Percentiles rank a stretch among this genome's conserved stretches.
These are phyloP conservation scores for Exophiala phaeomuriformis DNA, from an alignment of 2,329 filamentous ascomycete genomes.

Conservation along the genomic window DNA sequence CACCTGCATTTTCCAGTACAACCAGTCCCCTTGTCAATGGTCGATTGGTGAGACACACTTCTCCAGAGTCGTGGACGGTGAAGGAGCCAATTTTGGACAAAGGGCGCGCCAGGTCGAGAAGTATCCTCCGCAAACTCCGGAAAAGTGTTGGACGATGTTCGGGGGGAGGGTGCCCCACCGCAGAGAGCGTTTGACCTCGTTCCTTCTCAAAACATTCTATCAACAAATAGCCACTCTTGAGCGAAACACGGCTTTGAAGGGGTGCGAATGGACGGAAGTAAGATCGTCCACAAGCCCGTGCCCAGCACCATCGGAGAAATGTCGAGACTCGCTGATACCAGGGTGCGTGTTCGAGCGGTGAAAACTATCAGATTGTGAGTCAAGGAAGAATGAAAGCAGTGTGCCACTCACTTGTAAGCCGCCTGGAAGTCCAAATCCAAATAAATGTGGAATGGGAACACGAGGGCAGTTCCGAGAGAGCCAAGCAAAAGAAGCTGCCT, in stretches of 20 bases:
- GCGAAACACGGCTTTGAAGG: not conserved
- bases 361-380: conserved; percentile 33
- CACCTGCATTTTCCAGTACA: conserved; percentile 7
- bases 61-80: conserved; percentile 26
- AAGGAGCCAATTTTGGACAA: conserved; percentile 17
- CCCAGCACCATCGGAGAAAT: not conserved
- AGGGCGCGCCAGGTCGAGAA: conserved; percentile 1
- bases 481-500: conserved; percentile 19
- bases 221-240: conserved; percentile 16
- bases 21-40: conserved; percentile 5
- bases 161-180: not conserved
- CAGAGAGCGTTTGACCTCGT: conserved; percentile 19
- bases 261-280: not conserved
- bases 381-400: conserved; percentile 40
- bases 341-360: not conserved
- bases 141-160: not conserved
- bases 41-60: conserved; percentile 13
- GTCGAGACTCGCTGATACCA: conserved; percentile 1
- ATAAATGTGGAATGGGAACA: conserved; percentile 18
- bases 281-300: not conserved
- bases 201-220: conserved; percentile 19
- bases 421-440: conserved; percentile 28
- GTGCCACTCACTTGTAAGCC: not conserved
- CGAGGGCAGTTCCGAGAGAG: conserved; percentile 12
- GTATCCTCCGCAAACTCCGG: not conserved